Evolutionary conservation across 208 protist species (phyloP).

Genomic region (Crithidia brevicula): DNA sequence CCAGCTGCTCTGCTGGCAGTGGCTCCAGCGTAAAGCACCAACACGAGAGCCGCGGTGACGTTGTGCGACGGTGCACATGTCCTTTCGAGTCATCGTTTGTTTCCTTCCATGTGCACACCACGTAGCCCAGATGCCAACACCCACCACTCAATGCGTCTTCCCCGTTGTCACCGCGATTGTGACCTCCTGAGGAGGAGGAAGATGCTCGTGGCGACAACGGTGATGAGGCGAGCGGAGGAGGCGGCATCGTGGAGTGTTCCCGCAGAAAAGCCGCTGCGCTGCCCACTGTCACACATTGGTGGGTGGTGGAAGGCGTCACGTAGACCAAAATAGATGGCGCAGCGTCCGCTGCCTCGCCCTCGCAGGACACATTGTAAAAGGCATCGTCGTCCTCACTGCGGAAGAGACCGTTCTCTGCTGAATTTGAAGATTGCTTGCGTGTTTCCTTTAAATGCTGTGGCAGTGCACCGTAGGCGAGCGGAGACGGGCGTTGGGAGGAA

Average conservation of each 20-base stretch:
- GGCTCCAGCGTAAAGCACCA: conserved; percentile 35
- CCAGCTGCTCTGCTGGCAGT: conserved; percentile 24
- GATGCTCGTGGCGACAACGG: no score
- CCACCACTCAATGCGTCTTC: conserved; percentile 12
- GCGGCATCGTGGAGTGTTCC: not conserved
- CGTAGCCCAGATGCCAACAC: conserved; percentile 24
- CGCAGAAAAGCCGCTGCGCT: not conserved
- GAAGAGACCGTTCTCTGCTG: no score
- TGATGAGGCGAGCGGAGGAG: no score
- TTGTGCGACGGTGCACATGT: no score
- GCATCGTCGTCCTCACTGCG: no score
- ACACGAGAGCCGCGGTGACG: not conserved
- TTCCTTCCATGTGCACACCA: not conserved
- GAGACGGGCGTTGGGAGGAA: not conserved
- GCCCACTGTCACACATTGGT: not conserved
- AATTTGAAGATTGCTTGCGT: not conserved
- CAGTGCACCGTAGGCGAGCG: not conserved
- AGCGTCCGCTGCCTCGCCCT: no score
- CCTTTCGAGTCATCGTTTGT: no score
- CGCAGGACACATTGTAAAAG: no score
- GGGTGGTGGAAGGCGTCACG: not conserved
- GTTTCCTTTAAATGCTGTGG: not conserved
- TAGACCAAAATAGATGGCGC: not conserved
- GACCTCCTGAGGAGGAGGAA: no score
- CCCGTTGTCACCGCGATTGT: no score